phyloP scores from a whole-genome alignment of 768 basidiomycete species.

The Thelephora aurantiotincta region DNA sequence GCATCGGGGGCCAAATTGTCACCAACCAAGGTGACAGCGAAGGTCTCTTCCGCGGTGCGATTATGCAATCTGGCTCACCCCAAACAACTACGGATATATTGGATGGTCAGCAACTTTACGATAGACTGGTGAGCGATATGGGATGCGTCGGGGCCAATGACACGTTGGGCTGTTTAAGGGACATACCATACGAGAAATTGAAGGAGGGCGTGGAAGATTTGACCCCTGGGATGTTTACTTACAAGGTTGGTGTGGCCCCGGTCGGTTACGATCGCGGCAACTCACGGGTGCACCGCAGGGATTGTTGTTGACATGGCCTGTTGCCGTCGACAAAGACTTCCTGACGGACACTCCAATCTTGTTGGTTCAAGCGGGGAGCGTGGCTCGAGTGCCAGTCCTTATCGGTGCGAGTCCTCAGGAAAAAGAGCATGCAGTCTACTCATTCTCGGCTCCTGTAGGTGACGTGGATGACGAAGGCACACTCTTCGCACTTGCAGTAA shows the following conservation, averaged over 20 bases:
- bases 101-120: constrained; percentile 23
- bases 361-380: constrained; percentile 26
- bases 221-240: constrained; percentile 18
- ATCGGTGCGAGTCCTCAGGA: constrained; percentile 18
- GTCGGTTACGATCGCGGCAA: not conserved
- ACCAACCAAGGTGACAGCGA: constrained; percentile 11
- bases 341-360: constrained; percentile 28
- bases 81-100: constrained; percentile 7
- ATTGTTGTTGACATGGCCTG: constrained; percentile 31
- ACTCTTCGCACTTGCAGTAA: constrained; percentile 14
- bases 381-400: constrained; percentile 35
- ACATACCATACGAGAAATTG: constrained; percentile 18
- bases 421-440: not conserved
- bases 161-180: constrained; percentile 29
- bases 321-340: constrained; percentile 35
- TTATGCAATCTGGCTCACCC: constrained; percentile 18
- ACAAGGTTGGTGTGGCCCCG: constrained; percentile 15
- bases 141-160: constrained; percentile 22
- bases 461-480: constrained; percentile 44
- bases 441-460: not conserved
- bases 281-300: constrained; percentile 17
- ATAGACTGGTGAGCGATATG: constrained; percentile 22
- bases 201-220: constrained; percentile 17
- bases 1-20: constrained; percentile 16
- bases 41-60: constrained; percentile 20